These are phyloP conservation scores for Trametopsis cervina DNA, from an alignment of 768 basidiomycete species.

Conservation along the genomic window DNA sequence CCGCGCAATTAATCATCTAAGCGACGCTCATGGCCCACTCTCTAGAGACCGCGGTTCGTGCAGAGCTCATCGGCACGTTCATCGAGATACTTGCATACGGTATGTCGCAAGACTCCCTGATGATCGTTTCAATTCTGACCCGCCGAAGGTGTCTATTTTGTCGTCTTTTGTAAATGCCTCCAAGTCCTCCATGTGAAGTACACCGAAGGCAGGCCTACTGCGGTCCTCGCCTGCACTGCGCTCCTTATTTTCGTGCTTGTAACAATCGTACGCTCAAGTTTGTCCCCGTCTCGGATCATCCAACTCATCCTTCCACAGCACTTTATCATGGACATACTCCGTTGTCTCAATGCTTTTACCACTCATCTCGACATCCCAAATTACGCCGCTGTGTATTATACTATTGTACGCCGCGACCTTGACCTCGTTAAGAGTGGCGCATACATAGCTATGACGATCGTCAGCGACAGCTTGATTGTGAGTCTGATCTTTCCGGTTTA, in stretches of 20 bases:
- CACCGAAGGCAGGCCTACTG: constrained; percentile 2
- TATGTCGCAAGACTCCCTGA: background rate
- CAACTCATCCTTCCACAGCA: constrained; percentile 13
- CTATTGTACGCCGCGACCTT: constrained; percentile 15
- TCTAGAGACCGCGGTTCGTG: too few species aligned
- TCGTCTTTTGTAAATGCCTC: constrained; percentile 7
- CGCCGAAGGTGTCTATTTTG: constrained; percentile 5
- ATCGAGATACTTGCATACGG: constrained; percentile 11
- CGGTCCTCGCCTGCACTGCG: constrained; percentile 9
- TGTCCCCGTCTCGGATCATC: background rate
- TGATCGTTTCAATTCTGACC: background rate
- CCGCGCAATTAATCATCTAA: too few species aligned
- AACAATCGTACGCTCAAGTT: constrained; percentile 13
- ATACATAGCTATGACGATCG: constrained; percentile 20
- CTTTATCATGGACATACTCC: constrained; percentile 20
- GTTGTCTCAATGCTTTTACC: constrained; percentile 21
- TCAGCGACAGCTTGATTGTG: constrained; percentile 25
- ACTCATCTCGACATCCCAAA: constrained; percentile 8
- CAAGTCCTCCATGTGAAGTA: constrained; percentile 2
- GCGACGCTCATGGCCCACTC: too few species aligned
- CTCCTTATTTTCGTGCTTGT: constrained; percentile 11
- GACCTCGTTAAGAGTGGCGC: constrained; percentile 23
- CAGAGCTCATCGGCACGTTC: constrained; percentile 12
- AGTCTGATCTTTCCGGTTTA: background rate
- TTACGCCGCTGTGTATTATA: constrained; percentile 17